These are phyloP conservation scores for Citrus cavaleriei DNA, from an alignment of 345 rosid genomes.

Conservation along the genomic window DNA sequence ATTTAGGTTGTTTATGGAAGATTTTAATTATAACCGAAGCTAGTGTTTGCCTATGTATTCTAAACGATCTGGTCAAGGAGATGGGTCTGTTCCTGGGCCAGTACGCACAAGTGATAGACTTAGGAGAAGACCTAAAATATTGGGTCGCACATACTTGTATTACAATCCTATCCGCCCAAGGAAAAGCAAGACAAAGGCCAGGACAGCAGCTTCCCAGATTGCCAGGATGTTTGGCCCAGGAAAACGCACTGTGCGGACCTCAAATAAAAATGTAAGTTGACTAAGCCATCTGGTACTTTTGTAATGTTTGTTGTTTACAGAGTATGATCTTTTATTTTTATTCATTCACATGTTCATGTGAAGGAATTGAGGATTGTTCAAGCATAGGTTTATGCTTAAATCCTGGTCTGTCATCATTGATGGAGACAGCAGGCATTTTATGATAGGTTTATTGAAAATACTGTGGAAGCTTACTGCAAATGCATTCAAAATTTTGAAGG, in stretches of 20 bases:
- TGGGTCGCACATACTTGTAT: conserved; percentile 58
- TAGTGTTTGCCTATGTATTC: conserved; percentile 76
- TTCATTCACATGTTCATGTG: not conserved
- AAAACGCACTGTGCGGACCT: conserved; percentile 46
- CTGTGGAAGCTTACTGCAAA: not conserved
- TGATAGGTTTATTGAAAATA: not conserved
- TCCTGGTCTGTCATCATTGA: not conserved
- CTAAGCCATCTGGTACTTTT: not conserved
- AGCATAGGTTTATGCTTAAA: not conserved
- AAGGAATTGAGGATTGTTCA: not conserved
- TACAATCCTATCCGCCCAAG: conserved; percentile 61
- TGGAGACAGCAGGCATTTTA: not conserved
- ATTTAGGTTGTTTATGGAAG: conserved; percentile 51
- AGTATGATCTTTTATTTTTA: not conserved
- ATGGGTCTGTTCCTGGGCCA: conserved; percentile 77
- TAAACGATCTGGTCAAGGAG: conserved; percentile 78
- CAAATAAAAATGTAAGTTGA: conserved; percentile 57
- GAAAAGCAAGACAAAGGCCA: conserved; percentile 76
- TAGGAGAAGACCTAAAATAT: conserved; percentile 77
- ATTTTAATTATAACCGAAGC: conserved; percentile 16
- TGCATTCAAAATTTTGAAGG: not conserved
- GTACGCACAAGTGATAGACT: conserved; percentile 93
- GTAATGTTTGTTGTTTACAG: not conserved
- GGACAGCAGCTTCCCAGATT: conserved; percentile 92
- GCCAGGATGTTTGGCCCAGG: conserved; percentile 79